Evolutionary conservation across 106 monocot species (phyloP), one percentile per base, ranked within the genome.

Genomic region (Allium sativum): DNA sequence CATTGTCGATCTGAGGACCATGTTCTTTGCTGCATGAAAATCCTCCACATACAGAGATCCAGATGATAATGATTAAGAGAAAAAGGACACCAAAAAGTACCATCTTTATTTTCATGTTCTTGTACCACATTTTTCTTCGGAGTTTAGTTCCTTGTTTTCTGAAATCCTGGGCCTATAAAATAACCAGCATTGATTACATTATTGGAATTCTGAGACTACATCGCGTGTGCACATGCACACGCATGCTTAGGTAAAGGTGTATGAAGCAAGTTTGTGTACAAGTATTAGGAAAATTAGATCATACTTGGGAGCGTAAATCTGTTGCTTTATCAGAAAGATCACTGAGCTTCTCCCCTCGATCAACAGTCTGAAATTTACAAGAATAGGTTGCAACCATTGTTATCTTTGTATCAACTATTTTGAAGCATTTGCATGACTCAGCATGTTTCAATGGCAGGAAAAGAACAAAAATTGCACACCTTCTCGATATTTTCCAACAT

Each of bases 401-500:
- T 44, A 60, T 60, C 60, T 60, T 31, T 31, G 44, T 15, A 60
- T 43, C 42, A 60, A 18, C 42, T 58, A 42, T 31, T 31, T 1
- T 31, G 31, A 31, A 31, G 31, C 31, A 31, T 31, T 31, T 31
- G 31, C 31, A 31, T 31, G 31, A 31, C 31, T 31, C 31, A 3
- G 31, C 31, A 31, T 31, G 9, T 50, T 0, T 18, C 16, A 40
- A 42, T 5, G 16, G 16, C 41, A 53, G 9, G 14, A 10, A 52
- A 20, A 0, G 9, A 19, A 20, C 9, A 60, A 21, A 56, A 58
- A 62, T 45, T 53, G 13, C 58, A 47, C 66, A 89, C 93, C 89
- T 94, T 94, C 18, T 89, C 83, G 59, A 93, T 86, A 66, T 93
- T 93, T 55, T 94, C 85, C 52, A 94, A 69, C 93, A 94, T 94